Base-by-base conservation (phyloP, 2,329 filamentous ascomycete species). In the Cladosporium sp. region DNA sequence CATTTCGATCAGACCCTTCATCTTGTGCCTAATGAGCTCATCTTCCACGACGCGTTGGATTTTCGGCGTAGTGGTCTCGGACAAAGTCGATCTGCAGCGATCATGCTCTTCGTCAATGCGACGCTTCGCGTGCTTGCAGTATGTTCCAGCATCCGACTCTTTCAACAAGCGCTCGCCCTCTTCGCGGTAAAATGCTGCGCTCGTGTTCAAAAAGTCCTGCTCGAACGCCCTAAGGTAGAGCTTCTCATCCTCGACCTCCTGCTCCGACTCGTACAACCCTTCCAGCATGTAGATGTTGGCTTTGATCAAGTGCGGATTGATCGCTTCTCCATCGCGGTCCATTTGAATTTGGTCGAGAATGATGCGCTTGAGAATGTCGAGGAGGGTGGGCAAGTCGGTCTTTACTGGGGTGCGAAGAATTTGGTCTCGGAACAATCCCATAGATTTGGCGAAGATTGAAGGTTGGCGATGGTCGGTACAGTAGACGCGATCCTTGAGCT, bases 281-380 rank as follows among this genome's bases (percentile, higher is more conserved):
- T 94, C 92, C 5, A 98, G 77, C 90, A 98, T 96, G 59, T 86
- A 84, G 2, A 89, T 80, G 64, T 88, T 92, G 45, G 87, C 85
- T 57, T 88, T 86, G 58, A 97, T 82, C 4, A 95, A 75, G 30
- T 82, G 79, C 58, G 87, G 84, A 67, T 97, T 88, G 53, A 97
- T 91, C 12, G 88, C 80, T 60, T 96, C 90, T 22, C 92, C 93
- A 52, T 90, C 84, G 22, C 93, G 79, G 67, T 97, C 93, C 83
- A 96, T 90, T 54, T 86, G 82, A 57, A 98, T 86, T 69, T 96
- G 88, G 55, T 95, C 91, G 3, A 97, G 77, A 25, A 97, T 79
- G 12, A 95, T 88, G 5, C 82, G 81, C 60, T 87, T 88, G 20
- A 97, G 73, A 6, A 95, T 80, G 49, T 85, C 79, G 39, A 86